phyloP scores from a whole-genome alignment of 2,329 filamentous ascomycete genomes.

The Colletotrichum truncatum region DNA sequence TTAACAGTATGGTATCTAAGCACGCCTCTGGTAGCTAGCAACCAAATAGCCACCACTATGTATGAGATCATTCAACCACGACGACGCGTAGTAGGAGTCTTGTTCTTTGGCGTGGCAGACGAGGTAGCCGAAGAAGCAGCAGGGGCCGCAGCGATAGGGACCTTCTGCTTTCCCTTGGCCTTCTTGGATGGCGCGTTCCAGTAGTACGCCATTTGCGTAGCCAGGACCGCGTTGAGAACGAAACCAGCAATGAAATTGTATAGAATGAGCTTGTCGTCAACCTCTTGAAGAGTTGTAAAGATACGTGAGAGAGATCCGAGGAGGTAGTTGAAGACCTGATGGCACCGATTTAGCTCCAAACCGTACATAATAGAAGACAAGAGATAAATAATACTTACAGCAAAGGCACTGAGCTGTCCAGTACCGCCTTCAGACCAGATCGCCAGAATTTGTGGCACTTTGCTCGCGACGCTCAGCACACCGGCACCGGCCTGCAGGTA shows the following conservation, averaged over 20 bases:
- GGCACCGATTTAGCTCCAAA: background rate
- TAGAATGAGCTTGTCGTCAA: conserved; percentile 94
- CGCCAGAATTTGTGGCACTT: conserved; percentile 90
- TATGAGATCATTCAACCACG: conserved; percentile 43
- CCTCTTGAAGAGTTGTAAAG: conserved; percentile 97
- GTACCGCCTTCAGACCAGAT: conserved; percentile 89
- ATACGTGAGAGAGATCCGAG: conserved; percentile 91
- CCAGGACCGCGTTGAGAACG: conserved; percentile 86
- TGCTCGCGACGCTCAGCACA: conserved; percentile 84
- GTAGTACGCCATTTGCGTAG: conserved; percentile 93
- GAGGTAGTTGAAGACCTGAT: conserved; percentile 97
- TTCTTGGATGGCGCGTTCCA: conserved; percentile 78
- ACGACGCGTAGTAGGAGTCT: conserved; percentile 54
- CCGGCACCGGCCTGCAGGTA: conserved; percentile 88
- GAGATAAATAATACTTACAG: conserved; percentile 67
- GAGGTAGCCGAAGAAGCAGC: conserved; percentile 34
- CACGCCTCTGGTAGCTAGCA: background rate
- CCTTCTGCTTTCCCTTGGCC: conserved; percentile 52
- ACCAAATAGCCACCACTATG: background rate
- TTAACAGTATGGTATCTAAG: conserved; percentile 21
- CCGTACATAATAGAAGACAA: background rate
- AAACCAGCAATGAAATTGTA: conserved; percentile 96
- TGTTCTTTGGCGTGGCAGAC: conserved; percentile 43
- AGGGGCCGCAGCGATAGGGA: conserved; percentile 34
- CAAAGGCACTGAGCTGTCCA: conserved; percentile 95